These are phyloP conservation scores for Hsuehochloa calcarea DNA, from an alignment of 176 grass and related monocot species.

Conservation along the genomic window DNA sequence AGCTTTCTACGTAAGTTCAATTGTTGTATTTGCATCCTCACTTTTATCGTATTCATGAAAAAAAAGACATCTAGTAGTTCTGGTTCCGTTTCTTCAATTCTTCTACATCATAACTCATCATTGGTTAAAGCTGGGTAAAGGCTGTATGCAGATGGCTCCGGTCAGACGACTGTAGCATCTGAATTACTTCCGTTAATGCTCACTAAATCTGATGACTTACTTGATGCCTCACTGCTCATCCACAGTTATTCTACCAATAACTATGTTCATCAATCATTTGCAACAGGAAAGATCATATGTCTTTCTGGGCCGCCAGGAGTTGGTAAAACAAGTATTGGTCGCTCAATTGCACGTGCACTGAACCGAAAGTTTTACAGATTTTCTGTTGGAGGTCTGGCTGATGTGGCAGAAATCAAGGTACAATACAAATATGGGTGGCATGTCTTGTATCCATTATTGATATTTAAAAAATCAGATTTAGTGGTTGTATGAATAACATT, in stretches of 20 bases:
- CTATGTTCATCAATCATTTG: constrained; percentile 27
- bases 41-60: background rate
- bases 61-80: background rate
- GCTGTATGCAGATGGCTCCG: constrained; percentile 1
- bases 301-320: constrained; percentile 99
- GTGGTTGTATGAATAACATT: constrained; percentile 18
- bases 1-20: background rate
- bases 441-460: constrained; percentile 16
- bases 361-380: constrained; percentile 92
- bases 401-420: constrained; percentile 99
- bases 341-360: constrained; percentile 94
- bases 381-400: constrained; percentile 98
- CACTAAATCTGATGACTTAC: constrained; percentile 14
- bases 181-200: background rate
- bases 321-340: constrained; percentile 98
- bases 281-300: constrained; percentile 96
- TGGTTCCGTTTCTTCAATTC: background rate
- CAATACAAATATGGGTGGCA: constrained; percentile 10
- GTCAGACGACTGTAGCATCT: background rate
- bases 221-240: background rate
- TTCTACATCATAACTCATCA: background rate
- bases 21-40: constrained; percentile 22
- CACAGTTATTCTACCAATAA: constrained; percentile 19
- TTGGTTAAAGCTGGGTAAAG: background rate
- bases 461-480: background rate